Conservation (phyloP, 2,329 filamentous ascomycete species). For the Fusarium tanahbumbuense region DNA sequence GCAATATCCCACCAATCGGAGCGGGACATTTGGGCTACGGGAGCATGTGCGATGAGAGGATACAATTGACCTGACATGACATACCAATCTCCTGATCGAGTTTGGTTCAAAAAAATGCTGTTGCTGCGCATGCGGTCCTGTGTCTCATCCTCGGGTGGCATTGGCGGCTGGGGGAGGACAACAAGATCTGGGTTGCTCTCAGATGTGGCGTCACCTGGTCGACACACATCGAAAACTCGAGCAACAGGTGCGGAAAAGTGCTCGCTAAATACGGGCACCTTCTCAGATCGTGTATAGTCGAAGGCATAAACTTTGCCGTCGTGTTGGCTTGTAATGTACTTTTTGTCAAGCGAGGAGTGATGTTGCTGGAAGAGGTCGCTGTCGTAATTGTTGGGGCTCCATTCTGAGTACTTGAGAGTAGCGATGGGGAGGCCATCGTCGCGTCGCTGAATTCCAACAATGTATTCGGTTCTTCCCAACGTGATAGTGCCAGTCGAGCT, state of each 20-base stretch:
- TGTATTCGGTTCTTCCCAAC: conserved; percentile 89
- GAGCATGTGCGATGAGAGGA: conserved; percentile 81
- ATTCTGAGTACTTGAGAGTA: conserved; percentile 92
- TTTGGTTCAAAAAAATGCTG: conserved; percentile 87
- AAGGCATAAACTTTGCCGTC: conserved; percentile 87
- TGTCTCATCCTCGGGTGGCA: conserved; percentile 66
- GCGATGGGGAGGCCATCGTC: conserved; percentile 82
- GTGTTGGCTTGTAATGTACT: conserved; percentile 88
- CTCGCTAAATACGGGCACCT: conserved; percentile 72
- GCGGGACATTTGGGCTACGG: conserved; percentile 58
- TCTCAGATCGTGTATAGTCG: conserved; percentile 69
- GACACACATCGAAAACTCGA: conserved; percentile 88
- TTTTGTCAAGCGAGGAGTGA: conserved; percentile 80
- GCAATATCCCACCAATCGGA: conserved; percentile 61
- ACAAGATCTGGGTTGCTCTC: conserved; percentile 81
- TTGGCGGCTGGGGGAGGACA: conserved; percentile 84
- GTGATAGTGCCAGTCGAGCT: conserved; percentile 83
- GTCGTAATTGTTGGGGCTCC: conserved; percentile 92
- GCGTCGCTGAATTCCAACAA: conserved; percentile 83
- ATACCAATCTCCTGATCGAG: conserved; percentile 89
- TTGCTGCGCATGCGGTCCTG: conserved; percentile 66
- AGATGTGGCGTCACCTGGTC: conserved; percentile 71
- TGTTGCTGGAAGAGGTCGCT: conserved; percentile 89
- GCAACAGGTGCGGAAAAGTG: conserved; percentile 82
- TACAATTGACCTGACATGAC: conserved; percentile 89